These are phyloP conservation scores for Ophiorrhiza pumila DNA, from an alignment of 257 asterid species.

Conservation along the genomic window DNA sequence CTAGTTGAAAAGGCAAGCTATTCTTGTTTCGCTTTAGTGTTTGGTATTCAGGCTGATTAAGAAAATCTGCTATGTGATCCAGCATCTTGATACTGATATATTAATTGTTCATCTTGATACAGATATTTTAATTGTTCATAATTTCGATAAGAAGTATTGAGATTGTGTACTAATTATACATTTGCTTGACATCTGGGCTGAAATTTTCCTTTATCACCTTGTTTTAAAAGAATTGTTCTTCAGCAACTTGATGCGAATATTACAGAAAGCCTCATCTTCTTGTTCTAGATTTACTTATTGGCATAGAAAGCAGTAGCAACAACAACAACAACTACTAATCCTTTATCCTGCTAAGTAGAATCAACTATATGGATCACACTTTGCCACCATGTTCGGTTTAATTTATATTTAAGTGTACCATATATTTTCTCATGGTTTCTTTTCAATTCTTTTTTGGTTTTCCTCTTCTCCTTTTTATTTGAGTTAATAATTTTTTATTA, in stretches of 20 bases:
- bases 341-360: too few species aligned
- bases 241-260: background rate
- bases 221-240: background rate
- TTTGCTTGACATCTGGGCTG: background rate
- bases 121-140: background rate
- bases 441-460: too few species aligned
- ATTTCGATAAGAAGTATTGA: background rate
- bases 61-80: background rate
- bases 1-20: conserved; percentile 65
- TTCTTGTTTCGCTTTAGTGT: conserved; percentile 18
- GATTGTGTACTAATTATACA: background rate
- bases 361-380: too few species aligned
- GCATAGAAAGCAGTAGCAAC: too few species aligned
- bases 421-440: too few species aligned
- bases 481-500: too few species aligned
- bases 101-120: background rate
- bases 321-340: too few species aligned
- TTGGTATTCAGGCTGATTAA: background rate
- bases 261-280: background rate
- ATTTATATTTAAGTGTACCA: too few species aligned
- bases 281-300: too few species aligned
- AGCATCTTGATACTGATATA: background rate
- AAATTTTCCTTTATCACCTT: background rate
- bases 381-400: too few species aligned
- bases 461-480: too few species aligned